Evolutionary conservation across 257 asterid species (phyloP).

Genomic region (Pogostemon cablin): DNA sequence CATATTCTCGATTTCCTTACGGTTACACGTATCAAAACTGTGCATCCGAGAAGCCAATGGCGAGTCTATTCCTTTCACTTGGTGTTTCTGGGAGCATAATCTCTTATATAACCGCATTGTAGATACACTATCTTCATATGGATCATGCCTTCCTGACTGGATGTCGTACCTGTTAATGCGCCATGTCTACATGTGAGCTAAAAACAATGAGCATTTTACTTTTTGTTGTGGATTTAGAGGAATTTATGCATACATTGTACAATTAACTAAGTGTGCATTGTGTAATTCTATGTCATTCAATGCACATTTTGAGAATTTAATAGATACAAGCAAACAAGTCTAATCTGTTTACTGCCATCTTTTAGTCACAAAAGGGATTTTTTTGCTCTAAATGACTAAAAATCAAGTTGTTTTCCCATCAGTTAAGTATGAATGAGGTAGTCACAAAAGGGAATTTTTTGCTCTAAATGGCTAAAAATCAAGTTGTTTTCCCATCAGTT

Average conservation of each 20-base stretch:
- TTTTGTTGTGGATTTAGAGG: background rate
- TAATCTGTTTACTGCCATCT: background rate
- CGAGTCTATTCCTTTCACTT: constrained; percentile 18
- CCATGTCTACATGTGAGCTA: constrained; percentile 1
- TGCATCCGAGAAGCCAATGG: constrained; percentile 24
- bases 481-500: background rate
- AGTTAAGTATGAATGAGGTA: background rate
- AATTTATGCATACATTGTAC: no score
- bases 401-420: background rate
- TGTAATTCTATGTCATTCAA: no score
- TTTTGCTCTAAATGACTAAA: background rate
- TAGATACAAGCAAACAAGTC: background rate
- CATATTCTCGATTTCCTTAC: constrained; percentile 41
- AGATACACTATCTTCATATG: constrained; percentile 54
- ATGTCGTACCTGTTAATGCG: constrained; percentile 46
- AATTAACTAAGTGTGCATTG: no score
- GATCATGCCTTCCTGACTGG: constrained; percentile 53
- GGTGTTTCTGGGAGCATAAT: constrained; percentile 52
- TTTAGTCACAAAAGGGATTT: background rate
- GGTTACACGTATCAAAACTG: constrained; percentile 32
- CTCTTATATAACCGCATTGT: constrained; percentile 55
- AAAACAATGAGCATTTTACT: background rate
- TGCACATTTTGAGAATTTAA: background rate
- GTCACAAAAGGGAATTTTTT: background rate
- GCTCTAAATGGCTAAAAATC: background rate